A percentile compares a stretch with the other conserved stretches of the same genome.
Evolutionary conservation across 768 basidiomycete species (phyloP).

Genomic region (Boletus speciosus): DNA sequence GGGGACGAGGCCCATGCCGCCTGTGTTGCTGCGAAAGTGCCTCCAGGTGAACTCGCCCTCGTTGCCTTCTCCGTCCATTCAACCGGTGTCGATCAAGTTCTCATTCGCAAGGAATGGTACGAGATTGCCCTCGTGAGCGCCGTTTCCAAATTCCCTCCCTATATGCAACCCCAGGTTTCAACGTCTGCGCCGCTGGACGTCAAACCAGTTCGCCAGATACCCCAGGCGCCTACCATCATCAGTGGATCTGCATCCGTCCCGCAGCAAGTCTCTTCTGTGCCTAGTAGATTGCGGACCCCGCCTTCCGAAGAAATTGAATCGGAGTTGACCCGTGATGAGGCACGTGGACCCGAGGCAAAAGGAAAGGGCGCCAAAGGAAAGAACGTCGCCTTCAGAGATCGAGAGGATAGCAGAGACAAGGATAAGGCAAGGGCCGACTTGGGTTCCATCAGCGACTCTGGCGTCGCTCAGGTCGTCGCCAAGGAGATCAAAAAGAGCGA

Average conservation of each 20-base stretch:
- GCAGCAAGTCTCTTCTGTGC: conserved; percentile 21
- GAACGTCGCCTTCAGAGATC: conserved; percentile 62
- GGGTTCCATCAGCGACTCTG: conserved; percentile 45
- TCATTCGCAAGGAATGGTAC: conserved; percentile 84
- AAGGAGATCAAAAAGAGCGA: conserved; percentile 84
- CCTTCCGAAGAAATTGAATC: conserved; percentile 73
- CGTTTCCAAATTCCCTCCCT: conserved; percentile 59
- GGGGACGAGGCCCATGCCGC: conserved; percentile 83
- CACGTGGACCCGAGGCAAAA: conserved; percentile 47
- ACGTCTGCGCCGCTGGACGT: conserved; percentile 20
- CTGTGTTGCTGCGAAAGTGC: conserved; percentile 76
- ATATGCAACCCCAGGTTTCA: conserved; percentile 32
- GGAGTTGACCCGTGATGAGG: conserved; percentile 60
- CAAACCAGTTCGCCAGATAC: conserved; percentile 26
- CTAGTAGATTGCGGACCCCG: conserved; percentile 58
- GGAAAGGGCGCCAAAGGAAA: conserved; percentile 49
- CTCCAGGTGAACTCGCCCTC: conserved; percentile 71
- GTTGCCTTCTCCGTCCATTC: conserved; percentile 89
- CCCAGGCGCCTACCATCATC: conserved; percentile 28
- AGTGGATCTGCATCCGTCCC: conserved; percentile 16
- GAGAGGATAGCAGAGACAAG: conserved; percentile 46
- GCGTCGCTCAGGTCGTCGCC: conserved; percentile 55
- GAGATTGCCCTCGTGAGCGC: conserved; percentile 60
- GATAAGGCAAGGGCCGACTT: conserved; percentile 30
- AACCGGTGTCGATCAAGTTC: conserved; percentile 83